phyloP scores from a whole-genome alignment of 1,284 basidiomycete genomes.

The Microbotryum violaceum region DNA sequence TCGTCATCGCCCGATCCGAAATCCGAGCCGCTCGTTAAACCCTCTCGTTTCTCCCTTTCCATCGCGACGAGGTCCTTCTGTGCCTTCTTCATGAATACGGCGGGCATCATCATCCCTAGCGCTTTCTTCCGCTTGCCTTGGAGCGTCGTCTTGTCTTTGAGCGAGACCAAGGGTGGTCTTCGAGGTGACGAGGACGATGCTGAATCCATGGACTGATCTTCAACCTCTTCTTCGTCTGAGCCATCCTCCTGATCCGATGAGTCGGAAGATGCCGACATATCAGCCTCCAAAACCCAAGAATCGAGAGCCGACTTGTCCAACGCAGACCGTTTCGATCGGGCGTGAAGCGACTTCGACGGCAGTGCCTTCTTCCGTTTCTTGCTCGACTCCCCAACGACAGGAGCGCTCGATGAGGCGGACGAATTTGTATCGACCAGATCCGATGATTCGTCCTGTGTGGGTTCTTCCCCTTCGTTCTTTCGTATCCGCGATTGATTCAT shows the following conservation, averaged over 20 bases:
- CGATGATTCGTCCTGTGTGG: no score
- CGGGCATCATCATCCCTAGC: slow-evolving; percentile 34
- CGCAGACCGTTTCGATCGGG: no score
- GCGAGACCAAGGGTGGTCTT: slow-evolving; percentile 1
- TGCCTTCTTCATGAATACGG: slow-evolving; percentile 33
- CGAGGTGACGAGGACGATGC: slow-evolving; percentile 4
- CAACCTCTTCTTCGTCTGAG: neutral
- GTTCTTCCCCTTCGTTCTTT: no score
- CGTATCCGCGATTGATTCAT: no score
- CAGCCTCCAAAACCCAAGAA: neutral
- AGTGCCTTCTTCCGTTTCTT: no score
- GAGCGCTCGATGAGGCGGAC: no score
- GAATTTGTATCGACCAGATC: no score
- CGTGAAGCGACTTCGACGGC: no score
- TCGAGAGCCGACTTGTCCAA: neutral
- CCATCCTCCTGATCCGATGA: neutral
- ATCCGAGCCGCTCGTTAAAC: slow-evolving; percentile 12
- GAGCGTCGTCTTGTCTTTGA: slow-evolving; percentile 8
- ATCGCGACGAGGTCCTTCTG: slow-evolving; percentile 32
- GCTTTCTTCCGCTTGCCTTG: slow-evolving; percentile 24
- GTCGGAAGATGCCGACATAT: neutral
- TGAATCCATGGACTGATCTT: neutral
- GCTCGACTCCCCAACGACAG: no score
- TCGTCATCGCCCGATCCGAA: slow-evolving; percentile 30
- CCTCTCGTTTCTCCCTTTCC: slow-evolving; percentile 23